Percentiles rank a stretch among this genome's conserved stretches.
phyloP scores from a whole-genome alignment of 2,329 filamentous ascomycete species.

The Pseudogymnoascus sp. region DNA sequence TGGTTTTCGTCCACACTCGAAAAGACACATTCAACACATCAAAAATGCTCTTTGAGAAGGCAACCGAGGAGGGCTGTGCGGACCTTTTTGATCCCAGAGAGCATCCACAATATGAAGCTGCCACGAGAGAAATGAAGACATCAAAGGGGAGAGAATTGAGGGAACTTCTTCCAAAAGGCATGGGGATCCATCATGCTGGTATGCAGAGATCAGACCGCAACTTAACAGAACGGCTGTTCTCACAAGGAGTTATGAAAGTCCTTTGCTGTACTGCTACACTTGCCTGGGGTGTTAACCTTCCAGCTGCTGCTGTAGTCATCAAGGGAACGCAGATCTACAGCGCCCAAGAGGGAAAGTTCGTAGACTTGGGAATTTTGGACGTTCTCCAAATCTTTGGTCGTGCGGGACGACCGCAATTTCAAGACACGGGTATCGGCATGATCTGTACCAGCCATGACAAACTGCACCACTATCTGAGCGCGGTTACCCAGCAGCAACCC shows the following conservation, averaged over 20 bases:
- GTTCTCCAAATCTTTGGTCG: conserved; percentile 97
- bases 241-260: conserved; percentile 87
- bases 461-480: conserved; percentile 79
- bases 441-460: conserved; percentile 97
- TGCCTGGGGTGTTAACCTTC: conserved; percentile 97
- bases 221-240: conserved; percentile 87
- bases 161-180: conserved; percentile 80
- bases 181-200: conserved; percentile 93
- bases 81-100: conserved; percentile 75
- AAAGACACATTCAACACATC: conserved; percentile 90
- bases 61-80: conserved; percentile 66
- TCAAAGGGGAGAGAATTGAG: conserved; percentile 80
- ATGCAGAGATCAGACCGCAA: conserved; percentile 94
- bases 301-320: conserved; percentile 92
- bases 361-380: conserved; percentile 91
- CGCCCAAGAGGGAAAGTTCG: conserved; percentile 90
- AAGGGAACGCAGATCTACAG: conserved; percentile 98
- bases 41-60: conserved; percentile 77
- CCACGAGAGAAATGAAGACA: conserved; percentile 74
- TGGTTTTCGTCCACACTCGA: conserved; percentile 98
- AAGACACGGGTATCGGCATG: conserved; percentile 95
- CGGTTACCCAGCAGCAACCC: conserved; percentile 90
- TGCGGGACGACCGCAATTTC: conserved; percentile 94
- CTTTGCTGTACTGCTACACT: conserved; percentile 97
- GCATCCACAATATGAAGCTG: conserved; percentile 73